Base-by-base conservation (phyloP, 2,329 filamentous ascomycete genomes). In the Emmonsiellopsis sp. region DNA sequence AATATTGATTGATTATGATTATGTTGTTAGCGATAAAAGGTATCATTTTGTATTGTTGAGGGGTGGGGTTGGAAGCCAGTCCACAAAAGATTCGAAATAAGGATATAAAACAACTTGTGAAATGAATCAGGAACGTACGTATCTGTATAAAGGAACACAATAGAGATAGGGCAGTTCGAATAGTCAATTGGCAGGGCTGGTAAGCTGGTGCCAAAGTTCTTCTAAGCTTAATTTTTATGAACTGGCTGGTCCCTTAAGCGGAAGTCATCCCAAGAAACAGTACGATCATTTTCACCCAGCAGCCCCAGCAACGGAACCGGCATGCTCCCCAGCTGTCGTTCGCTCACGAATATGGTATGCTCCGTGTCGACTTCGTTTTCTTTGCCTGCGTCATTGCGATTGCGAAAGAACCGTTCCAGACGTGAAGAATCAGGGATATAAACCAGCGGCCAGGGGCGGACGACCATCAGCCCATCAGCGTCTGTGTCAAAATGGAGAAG, bases 371-470 rank as follows among this genome's bases (percentile, higher is more conserved):
- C 21, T 21, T 14, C 11, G 31, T 27, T 34, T 5, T 14, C 36
- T 27, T 32, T 36, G 5, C 11, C 2, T 6, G 13, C 11, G 21
- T 14, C 34, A 6, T 39, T 32, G 27, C 31, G 31, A 11, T 33
- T 32, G 42, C 6, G 31, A 44, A 52, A 14, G 4, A 52, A 32
- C 21, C 10, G 14, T 44, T 52, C 27, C 31, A 52, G 27, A 10
- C 37, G 42, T 45, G 14, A 27, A 31, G 43, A 5, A 14, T 52
- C 50, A 10, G 50, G 3, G 21, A 52, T 11, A 14, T 45, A 37
- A 39, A 37, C 36, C 8, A 52, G 27, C 42, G 17, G 6, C 50
- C 50, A 52, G 36, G 50, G 50, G 32, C 10, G 42, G 36, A 52
- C 27, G 10, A 8, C 11, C 3, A 7, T 45, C 5, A 40, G 37